Evolutionary conservation across 192 early-diverging fungal species (phyloP), one percentile per base, ranked within the genome.

Genomic region (Podila verticillata): DNA sequence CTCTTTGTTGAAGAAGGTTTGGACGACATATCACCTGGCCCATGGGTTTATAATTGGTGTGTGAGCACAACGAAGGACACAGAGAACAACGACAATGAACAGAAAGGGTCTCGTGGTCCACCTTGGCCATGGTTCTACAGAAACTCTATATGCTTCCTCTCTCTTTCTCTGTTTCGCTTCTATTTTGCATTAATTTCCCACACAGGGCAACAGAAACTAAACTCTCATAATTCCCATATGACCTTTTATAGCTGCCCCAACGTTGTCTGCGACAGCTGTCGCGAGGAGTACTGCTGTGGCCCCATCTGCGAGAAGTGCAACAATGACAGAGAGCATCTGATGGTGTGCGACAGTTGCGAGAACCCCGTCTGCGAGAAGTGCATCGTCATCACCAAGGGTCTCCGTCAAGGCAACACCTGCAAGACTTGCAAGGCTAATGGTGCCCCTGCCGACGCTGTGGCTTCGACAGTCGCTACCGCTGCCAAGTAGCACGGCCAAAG

Each of bases 251-350:
- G 77, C 66, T 80, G 77, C 66, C 70, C 70, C 47, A 26, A n/a
- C 29, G 77, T 80, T 48, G 77, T 80, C n/a, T 80, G 77, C 29
- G 77, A 80, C 77, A 72, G 70, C 44, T 80, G 77, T 70, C 65
- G 77, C 24, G 77, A 80, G 35, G 77, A 80, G 35, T 80, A 80
- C 57, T 80, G 77, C 61, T 80, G 77, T 68, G 77, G 77, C 28
- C 77, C 77, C 30, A 60, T 80, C 44, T 80, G 77, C 57, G 77
- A 80, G 48, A 72, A 67, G 44, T 80, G 77, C 61, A 34, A 80
- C 20, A 34, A 10, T 15, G 69, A 72, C 54, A 48, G 70, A 15
- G 77, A 80, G 34, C 69, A 80, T 39, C 59, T 79, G 65, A 80
- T 80, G 77, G 32, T 63, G 54, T 80, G 77, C 51, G 77, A 72